Conservation (phyloP, 1,284 basidiomycete species). For the Xerocomus amazonicus region DNA sequence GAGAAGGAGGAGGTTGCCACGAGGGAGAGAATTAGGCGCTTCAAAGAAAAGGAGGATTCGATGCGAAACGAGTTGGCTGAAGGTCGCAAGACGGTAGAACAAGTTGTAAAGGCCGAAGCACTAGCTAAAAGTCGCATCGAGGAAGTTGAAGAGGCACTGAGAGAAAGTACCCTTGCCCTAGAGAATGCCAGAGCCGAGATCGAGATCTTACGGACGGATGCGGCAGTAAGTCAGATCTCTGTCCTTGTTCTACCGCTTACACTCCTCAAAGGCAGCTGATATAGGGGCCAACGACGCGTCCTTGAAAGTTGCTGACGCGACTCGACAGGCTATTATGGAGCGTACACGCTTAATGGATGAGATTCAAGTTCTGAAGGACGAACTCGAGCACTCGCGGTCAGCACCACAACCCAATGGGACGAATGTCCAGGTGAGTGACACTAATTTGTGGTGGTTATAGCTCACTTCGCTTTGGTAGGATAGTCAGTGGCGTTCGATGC, state of each 20-base stretch:
- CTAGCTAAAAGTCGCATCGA: slow-evolving; percentile 62
- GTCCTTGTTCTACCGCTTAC: slow-evolving; percentile 7
- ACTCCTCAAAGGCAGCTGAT: slow-evolving; percentile 22
- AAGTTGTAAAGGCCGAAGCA: slow-evolving; percentile 59
- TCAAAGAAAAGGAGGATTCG: slow-evolving; percentile 76
- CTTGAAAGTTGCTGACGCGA: slow-evolving; percentile 36
- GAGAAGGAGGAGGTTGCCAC: slow-evolving; percentile 73
- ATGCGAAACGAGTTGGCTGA: slow-evolving; percentile 65
- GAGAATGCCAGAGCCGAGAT: slow-evolving; percentile 93
- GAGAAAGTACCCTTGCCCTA: slow-evolving; percentile 84
- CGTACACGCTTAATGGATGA: slow-evolving; percentile 48
- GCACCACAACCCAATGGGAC: slow-evolving; percentile 7
- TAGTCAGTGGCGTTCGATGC: slow-evolving; percentile 35
- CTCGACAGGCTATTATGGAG: slow-evolving; percentile 45
- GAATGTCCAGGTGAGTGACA: slow-evolving; percentile 12
- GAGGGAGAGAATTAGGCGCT: slow-evolving; percentile 63
- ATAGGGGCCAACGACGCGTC: slow-evolving; percentile 28
- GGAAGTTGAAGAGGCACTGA: slow-evolving; percentile 84
- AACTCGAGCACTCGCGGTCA: slow-evolving; percentile 41
- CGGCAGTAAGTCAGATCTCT: slow-evolving; percentile 52
- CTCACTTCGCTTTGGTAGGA: slow-evolving; percentile 19
- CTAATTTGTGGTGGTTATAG: slow-evolving; percentile 15
- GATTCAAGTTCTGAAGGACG: slow-evolving; percentile 47
- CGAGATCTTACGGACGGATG: slow-evolving; percentile 75
- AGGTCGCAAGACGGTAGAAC: slow-evolving; percentile 62